Evolutionary conservation across 148 eudicot genomes (phyloP), one percentile per base, ranked within the genome.

Genomic region (Cornus florida): DNA sequence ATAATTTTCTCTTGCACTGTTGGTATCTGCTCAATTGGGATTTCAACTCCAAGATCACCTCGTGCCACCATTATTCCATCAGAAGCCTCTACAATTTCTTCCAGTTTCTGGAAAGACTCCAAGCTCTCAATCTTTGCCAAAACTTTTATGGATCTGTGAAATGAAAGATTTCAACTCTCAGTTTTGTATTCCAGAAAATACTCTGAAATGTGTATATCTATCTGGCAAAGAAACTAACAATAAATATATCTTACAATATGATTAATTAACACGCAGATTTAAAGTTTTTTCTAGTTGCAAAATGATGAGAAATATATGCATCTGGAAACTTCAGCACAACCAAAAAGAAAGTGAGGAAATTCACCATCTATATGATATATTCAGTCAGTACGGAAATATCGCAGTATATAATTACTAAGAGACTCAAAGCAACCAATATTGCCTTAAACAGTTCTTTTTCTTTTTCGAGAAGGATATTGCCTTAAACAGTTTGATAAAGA

Each of bases 41-140:
- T 79, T 75, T 86, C 90, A 75, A 88, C 90, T 48, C 90, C 90
- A 69, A 88, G 86, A 64, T 88, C 90, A 62, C 88, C 87, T 71
- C 90, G 81, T 35, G 90, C 90, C 78, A 88, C 78, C 86, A 88
- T 86, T 74, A 88, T 82, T 41, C 90, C 90, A 73, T 88, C 90
- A 43, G 90, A 88, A 70, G 90, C 87, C 77, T 79, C 84, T 46
- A 88, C 88, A 41, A 88, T 88, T 70, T 83, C 87, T 74, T 86
- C 86, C 78, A 88, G 56, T 8, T 83, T 86, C 28, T 86, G 83
- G 39, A 88, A 87, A 35, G 90, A 75, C 80, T 82, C 86, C 22
- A 86, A 31, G 72, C 79, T 78, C 83, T 88, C 90, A 65, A 88
- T 88, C 83, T 88, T 88, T n/a, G 90, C 88, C 73, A 88, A 78